These are phyloP conservation scores for Fraxinus excelsior DNA, from an alignment of 257 asterid species.

Conservation along the genomic window DNA sequence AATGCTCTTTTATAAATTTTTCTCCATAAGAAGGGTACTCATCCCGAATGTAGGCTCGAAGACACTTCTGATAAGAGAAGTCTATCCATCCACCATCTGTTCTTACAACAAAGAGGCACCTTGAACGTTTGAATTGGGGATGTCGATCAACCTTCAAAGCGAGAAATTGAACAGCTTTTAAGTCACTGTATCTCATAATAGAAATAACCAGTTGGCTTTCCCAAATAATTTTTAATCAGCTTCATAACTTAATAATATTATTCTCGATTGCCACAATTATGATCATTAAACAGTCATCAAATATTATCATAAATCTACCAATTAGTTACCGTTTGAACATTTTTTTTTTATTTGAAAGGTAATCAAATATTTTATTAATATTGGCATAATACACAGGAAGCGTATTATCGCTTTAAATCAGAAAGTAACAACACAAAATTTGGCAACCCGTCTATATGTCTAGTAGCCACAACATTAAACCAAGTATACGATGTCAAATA, in stretches of 20 bases:
- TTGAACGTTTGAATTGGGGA: slow-evolving; percentile 10
- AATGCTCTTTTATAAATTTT: slow-evolving; percentile 66
- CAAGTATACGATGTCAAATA: no score
- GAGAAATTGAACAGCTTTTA: background rate
- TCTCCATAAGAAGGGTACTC: slow-evolving; percentile 80
- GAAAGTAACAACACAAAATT: no score
- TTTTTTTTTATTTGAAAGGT: no score
- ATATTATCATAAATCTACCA: no score
- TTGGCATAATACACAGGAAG: no score
- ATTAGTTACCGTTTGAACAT: no score
- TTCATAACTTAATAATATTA: no score
- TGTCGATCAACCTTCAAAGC: background rate
- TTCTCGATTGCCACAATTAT: no score
- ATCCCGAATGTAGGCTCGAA: slow-evolving; percentile 64
- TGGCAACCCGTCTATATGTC: no score
- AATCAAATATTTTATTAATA: no score
- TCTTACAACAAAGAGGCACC: slow-evolving; percentile 94
- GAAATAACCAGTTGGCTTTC: background rate
- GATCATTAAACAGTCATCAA: background rate
- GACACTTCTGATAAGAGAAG: slow-evolving; percentile 93
- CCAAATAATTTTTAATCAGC: background rate
- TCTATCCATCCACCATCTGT: slow-evolving; percentile 93
- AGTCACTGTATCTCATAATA: background rate
- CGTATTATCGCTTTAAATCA: no score
- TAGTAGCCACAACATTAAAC: no score